Conservation (phyloP, 2,329 filamentous ascomycete genomes). For the Hypoxylon sp. region DNA sequence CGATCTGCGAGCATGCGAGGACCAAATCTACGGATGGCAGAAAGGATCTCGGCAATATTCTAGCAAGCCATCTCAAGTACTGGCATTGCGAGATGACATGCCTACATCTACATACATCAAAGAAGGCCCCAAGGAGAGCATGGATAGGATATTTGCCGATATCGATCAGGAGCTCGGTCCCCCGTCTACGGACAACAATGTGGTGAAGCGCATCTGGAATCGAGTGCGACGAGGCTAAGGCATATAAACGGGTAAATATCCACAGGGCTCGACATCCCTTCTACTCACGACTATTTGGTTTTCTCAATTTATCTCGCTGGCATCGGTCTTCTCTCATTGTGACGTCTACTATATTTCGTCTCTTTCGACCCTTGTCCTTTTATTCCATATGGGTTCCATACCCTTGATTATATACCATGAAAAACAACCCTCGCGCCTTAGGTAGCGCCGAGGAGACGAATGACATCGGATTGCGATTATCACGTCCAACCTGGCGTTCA, state of each 20-base stretch:
- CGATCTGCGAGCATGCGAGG: slow-evolving; percentile 83
- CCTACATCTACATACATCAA: slow-evolving; percentile 53
- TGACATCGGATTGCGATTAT: slow-evolving; percentile 30
- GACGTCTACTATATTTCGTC: slow-evolving; percentile 5
- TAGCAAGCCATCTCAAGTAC: slow-evolving; percentile 50
- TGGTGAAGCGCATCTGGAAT: slow-evolving; percentile 76
- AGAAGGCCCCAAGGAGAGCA: slow-evolving; percentile 64
- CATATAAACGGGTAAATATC: not conserved
- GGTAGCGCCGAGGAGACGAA: slow-evolving; percentile 19
- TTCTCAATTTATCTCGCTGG: slow-evolving; percentile 13
- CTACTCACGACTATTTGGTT: slow-evolving; percentile 9
- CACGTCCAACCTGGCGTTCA: slow-evolving; percentile 37
- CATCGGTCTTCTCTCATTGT: slow-evolving; percentile 12
- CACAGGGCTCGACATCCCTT: not conserved
- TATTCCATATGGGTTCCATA: slow-evolving; percentile 3
- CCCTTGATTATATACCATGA: slow-evolving; percentile 16
- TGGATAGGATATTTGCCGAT: slow-evolving; percentile 68
- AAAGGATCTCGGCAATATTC: slow-evolving; percentile 54
- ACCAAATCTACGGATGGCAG: slow-evolving; percentile 80
- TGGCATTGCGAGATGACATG: slow-evolving; percentile 54
- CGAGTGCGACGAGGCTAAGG: slow-evolving; percentile 64
- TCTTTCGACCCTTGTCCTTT: slow-evolving; percentile 25
- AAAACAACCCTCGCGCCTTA: slow-evolving; percentile 18
- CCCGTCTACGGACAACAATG: slow-evolving; percentile 64
- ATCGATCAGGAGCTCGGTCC: slow-evolving; percentile 66